Evolutionary conservation across 2,329 filamentous ascomycete genomes (phyloP).

Genomic region (Epichloe sylvatica): DNA sequence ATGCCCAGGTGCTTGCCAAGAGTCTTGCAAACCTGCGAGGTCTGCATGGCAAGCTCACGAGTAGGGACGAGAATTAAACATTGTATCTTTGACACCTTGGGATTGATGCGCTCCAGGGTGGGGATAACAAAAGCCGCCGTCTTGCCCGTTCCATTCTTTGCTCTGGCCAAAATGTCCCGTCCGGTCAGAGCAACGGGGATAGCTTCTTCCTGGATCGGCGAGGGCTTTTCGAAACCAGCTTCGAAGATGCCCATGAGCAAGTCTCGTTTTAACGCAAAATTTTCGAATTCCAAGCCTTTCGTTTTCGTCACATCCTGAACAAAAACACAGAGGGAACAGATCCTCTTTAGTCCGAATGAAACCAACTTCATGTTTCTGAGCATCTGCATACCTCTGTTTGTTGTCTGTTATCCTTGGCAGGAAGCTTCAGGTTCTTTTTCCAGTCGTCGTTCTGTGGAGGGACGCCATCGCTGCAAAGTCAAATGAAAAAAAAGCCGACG

Average conservation of each 20-base stretch:
- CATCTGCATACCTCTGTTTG: constrained; percentile 56
- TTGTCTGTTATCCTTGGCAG: constrained; percentile 59
- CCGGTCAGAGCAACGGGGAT: constrained; percentile 94
- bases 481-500: neutral
- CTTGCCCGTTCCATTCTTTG: constrained; percentile 98
- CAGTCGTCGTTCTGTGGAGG: constrained; percentile 45
- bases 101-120: constrained; percentile 87
- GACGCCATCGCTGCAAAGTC: constrained; percentile 29
- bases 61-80: constrained; percentile 93
- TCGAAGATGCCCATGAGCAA: constrained; percentile 99
- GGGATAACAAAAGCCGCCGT: constrained; percentile 97
- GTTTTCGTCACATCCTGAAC: constrained; percentile 89
- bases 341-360: constrained; percentile 7
- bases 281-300: constrained; percentile 94
- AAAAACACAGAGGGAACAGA: constrained; percentile 4
- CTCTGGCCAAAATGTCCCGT: constrained; percentile 85
- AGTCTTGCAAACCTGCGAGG: constrained; percentile 97
- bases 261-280: constrained; percentile 88
- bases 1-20: constrained; percentile 92
- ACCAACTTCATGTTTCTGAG: neutral
- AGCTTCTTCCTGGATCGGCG: constrained; percentile 97
- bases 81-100: constrained; percentile 92
- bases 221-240: constrained; percentile 96
- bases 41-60: constrained; percentile 92
- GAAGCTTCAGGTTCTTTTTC: constrained; percentile 60